Conservation (phyloP, 306 rosid genomes). For the Canavalia ensiformis region DNA sequence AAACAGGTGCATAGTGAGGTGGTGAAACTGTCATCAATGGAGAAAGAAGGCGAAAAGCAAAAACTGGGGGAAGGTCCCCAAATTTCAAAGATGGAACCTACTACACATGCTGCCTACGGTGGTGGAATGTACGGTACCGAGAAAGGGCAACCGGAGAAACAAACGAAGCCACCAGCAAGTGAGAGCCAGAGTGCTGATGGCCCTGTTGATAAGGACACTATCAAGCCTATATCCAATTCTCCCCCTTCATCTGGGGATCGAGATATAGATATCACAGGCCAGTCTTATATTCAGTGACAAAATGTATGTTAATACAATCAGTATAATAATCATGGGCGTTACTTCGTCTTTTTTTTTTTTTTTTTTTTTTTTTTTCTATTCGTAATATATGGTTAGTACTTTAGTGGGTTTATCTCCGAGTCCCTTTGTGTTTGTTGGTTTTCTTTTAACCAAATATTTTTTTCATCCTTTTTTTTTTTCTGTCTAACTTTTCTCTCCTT, state of each 20-base stretch:
- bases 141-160: conserved; percentile 41
- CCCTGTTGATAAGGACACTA: conserved; percentile 49
- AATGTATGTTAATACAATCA: background rate
- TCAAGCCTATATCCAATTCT: conserved; percentile 51
- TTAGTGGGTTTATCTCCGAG: no score
- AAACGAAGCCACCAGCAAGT: conserved; percentile 61
- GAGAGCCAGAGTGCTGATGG: conserved; percentile 83
- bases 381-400: background rate
- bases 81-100: conserved; percentile 66
- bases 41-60: conserved; percentile 43
- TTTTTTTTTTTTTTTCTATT: background rate
- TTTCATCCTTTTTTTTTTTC: no score
- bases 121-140: conserved; percentile 80
- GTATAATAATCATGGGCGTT: background rate
- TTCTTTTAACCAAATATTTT: background rate
- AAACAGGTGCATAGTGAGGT: background rate
- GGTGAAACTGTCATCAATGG: conserved; percentile 6
- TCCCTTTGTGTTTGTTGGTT: background rate
- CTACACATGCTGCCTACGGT: conserved; percentile 72
- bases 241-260: conserved; percentile 76
- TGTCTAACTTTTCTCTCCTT: no score
- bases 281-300: conserved; percentile 67
- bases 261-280: conserved; percentile 77
- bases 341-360: background rate
- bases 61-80: conserved; percentile 57